Conservation (phyloP, 1,284 basidiomycete genomes). For the Pseudozyma thailandica region DNA sequence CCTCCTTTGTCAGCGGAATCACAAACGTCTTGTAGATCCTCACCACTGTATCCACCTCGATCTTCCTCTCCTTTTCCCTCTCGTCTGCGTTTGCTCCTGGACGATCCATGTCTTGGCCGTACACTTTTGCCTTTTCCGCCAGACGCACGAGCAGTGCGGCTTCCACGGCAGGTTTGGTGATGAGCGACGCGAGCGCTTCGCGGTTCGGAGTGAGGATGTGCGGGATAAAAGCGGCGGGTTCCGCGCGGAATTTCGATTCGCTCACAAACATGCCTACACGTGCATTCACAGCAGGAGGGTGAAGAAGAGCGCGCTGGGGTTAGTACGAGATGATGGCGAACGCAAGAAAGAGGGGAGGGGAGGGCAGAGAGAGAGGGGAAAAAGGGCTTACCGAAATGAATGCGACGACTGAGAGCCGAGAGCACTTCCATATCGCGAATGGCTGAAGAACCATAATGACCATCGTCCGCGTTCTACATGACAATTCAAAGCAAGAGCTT, state of each 20-base stretch:
- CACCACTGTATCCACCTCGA: constrained; percentile 92
- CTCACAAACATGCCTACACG: constrained; percentile 93
- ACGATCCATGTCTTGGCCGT: constrained; percentile 85
- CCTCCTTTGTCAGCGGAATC: constrained; percentile 96
- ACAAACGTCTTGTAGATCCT: constrained; percentile 92
- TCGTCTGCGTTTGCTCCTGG: constrained; percentile 32
- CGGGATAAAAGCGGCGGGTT: constrained; percentile 88
- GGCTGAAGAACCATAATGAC: constrained; percentile 96
- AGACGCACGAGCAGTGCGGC: constrained; percentile 84
- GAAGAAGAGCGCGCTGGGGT: too few species aligned
- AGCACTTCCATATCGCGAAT: constrained; percentile 94
- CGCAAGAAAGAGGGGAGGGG: background rate
- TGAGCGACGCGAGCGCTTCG: constrained; percentile 77
- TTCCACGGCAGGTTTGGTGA: constrained; percentile 97
- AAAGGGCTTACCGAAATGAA: constrained; percentile 86
- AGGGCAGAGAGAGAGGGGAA: too few species aligned
- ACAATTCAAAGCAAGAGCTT: background rate
- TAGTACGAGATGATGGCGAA: background rate
- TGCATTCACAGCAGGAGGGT: background rate
- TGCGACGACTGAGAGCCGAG: constrained; percentile 90
- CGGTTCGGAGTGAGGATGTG: constrained; percentile 86
- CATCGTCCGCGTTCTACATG: constrained; percentile 78
- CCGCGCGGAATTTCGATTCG: constrained; percentile 89
- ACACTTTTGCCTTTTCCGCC: constrained; percentile 88
- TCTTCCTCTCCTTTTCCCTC: constrained; percentile 72